phyloP scores from a whole-genome alignment of 257 asterid genomes.

The Echites panduratus region DNA sequence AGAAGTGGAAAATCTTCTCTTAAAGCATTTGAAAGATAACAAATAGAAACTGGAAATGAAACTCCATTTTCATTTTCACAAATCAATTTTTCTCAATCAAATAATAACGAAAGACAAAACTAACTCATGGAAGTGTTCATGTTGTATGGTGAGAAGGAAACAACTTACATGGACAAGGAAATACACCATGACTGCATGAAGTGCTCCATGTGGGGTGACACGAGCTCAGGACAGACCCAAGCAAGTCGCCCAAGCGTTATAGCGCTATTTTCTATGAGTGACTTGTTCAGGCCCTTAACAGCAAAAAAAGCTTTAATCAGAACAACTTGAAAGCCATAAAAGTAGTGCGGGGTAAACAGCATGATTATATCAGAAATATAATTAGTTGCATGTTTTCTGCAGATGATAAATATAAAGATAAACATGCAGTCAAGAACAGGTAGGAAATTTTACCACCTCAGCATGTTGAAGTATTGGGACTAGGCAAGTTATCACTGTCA shows the following conservation, averaged over 20 bases:
- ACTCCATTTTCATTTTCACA: neutral
- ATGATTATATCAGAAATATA: neutral
- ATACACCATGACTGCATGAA: constrained; percentile 92
- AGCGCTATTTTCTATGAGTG: constrained; percentile 89
- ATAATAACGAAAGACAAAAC: neutral
- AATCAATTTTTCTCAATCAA: neutral
- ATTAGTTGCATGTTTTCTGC: neutral
- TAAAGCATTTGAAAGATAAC: neutral
- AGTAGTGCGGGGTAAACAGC: neutral
- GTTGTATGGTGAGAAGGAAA: constrained; percentile 1
- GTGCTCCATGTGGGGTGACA: constrained; percentile 94
- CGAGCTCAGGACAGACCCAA: constrained; percentile 91
- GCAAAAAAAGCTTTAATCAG: constrained; percentile 26
- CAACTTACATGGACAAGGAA: constrained; percentile 81
- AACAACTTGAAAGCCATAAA: neutral
- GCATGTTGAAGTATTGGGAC: constrained; percentile 84
- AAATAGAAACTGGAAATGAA: neutral
- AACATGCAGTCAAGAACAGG: constrained; percentile 2
- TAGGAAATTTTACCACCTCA: constrained; percentile 51
- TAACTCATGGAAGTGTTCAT: neutral
- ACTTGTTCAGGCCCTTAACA: constrained; percentile 72
- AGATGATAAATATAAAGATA: neutral
- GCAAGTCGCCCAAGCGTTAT: constrained; percentile 91
- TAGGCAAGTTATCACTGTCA: constrained; percentile 71
- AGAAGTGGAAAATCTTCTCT: no score